These are phyloP conservation scores for Candida rishiriensis DNA, from an alignment of 805 yeast genomes.

Conservation along the genomic window DNA sequence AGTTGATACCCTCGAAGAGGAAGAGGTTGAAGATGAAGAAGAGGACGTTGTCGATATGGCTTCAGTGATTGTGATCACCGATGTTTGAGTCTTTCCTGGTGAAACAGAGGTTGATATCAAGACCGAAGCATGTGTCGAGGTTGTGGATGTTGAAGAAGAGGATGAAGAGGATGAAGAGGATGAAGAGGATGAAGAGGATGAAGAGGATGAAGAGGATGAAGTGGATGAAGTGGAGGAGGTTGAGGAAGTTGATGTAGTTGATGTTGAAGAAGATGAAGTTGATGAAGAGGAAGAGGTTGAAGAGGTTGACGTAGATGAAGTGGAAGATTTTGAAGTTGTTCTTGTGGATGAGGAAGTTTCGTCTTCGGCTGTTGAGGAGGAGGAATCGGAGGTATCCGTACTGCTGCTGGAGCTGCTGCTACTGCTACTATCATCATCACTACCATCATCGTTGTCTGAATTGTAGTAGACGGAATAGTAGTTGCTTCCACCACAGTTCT, in stretches of 20 bases:
- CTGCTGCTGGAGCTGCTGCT: conserved; percentile 14
- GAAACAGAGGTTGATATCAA: conserved; percentile 18
- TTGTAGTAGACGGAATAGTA: conserved; percentile 46
- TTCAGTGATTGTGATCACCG: conserved; percentile 22
- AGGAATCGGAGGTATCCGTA: conserved; percentile 10
- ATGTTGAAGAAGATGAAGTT: conserved; percentile 5
- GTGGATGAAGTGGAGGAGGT: conserved; percentile 7
- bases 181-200: conserved; percentile 10
- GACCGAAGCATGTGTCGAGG: conserved; percentile 6
- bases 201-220: conserved; percentile 9
- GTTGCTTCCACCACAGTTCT: conserved; percentile 56
- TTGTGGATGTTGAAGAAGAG: conserved; percentile 6
- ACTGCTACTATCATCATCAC: conserved; percentile 2
- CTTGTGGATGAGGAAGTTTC: conserved; percentile 13
- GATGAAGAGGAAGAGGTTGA: conserved; percentile 8
- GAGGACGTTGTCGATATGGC: conserved; percentile 16
- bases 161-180: conserved; percentile 10
- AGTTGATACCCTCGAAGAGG: conserved; percentile 9
- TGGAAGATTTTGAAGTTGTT: conserved; percentile 14
- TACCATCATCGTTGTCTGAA: conserved; percentile 7
- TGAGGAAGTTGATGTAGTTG: conserved; percentile 11
- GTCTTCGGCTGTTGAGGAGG: conserved; percentile 16
- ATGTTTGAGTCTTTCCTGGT: conserved; percentile 19
- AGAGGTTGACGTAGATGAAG: conserved; percentile 11
- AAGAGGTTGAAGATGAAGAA: conserved; percentile 12